Percentiles rank a stretch among this genome's conserved stretches.
phyloP scores from a whole-genome alignment of 495 filamentous ascomycete species.

The Xylaria grammica region DNA sequence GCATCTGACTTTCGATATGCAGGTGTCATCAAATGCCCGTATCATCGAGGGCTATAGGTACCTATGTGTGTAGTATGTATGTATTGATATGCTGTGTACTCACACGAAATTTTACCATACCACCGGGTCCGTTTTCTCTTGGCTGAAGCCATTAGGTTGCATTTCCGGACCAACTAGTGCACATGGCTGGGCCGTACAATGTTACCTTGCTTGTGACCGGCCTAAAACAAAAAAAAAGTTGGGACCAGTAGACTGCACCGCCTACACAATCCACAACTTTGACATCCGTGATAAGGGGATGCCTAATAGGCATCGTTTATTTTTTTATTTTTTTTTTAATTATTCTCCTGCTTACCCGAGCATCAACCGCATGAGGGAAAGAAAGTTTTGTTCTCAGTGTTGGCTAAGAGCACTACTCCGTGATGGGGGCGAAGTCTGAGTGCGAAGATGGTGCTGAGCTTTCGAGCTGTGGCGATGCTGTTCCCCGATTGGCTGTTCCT shows the following conservation, averaged over 20 bases:
- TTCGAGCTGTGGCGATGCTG: neutral
- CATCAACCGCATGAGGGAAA: neutral
- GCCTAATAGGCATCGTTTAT: neutral
- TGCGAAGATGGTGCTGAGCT: neutral
- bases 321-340: neutral
- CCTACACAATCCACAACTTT: too few species aligned
- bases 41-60: too few species aligned
- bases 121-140: constrained; percentile 19
- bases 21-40: too few species aligned
- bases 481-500: constrained; percentile 6
- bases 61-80: neutral
- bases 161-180: neutral
- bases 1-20: neutral
- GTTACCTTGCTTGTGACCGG: neutral
- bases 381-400: neutral
- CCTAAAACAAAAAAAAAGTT: neutral
- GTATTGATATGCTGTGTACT: neutral
- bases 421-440: neutral
- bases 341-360: too few species aligned
- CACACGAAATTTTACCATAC: neutral
- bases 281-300: neutral
- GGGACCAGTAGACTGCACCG: neutral
- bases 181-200: constrained; percentile 18
- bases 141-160: constrained; percentile 16
- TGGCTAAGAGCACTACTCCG: neutral